A percentile compares a stretch with the other conserved stretches of the same genome.
phyloP scores from a whole-genome alignment of 805 yeast genomes.

The Saturnispora saitoi region DNA sequence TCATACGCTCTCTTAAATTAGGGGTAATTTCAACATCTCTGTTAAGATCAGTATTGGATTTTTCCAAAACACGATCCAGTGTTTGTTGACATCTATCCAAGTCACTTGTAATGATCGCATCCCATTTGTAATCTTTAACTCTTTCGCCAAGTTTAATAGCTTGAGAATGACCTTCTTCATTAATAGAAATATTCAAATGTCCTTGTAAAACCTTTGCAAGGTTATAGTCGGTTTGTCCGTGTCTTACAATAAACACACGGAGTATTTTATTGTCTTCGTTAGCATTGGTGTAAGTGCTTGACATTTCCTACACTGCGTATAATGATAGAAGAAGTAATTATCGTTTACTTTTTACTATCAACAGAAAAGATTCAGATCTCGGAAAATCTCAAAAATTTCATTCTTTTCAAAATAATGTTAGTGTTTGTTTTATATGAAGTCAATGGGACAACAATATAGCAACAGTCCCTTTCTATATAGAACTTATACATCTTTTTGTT shows the following conservation, averaged over 20 bases:
- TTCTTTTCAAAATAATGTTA: not conserved
- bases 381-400: not conserved
- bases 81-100: constrained; percentile 57
- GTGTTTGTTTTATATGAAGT: too few relatives aligned
- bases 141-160: constrained; percentile 46
- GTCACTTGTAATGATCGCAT: constrained; percentile 44
- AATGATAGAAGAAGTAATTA: too few relatives aligned
- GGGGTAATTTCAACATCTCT: constrained; percentile 30
- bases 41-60: constrained; percentile 2
- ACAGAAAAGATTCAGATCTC: not conserved
- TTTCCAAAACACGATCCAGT: constrained; percentile 31
- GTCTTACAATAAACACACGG: constrained; percentile 57
- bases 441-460: not conserved
- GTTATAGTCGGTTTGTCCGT: constrained; percentile 79
- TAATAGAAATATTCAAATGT: constrained; percentile 58
- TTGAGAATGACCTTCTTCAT: constrained; percentile 53
- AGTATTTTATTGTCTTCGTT: constrained; percentile 9
- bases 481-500: not conserved
- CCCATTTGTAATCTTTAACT: constrained; percentile 33
- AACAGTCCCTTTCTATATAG: not conserved
- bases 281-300: not conserved
- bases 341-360: too few relatives aligned
- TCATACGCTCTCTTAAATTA: constrained; percentile 50
- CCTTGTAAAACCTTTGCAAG: constrained; percentile 67
- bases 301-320: not conserved